phyloP scores from a whole-genome alignment of 139 green algal species.

The Chlorella sp. region DNA sequence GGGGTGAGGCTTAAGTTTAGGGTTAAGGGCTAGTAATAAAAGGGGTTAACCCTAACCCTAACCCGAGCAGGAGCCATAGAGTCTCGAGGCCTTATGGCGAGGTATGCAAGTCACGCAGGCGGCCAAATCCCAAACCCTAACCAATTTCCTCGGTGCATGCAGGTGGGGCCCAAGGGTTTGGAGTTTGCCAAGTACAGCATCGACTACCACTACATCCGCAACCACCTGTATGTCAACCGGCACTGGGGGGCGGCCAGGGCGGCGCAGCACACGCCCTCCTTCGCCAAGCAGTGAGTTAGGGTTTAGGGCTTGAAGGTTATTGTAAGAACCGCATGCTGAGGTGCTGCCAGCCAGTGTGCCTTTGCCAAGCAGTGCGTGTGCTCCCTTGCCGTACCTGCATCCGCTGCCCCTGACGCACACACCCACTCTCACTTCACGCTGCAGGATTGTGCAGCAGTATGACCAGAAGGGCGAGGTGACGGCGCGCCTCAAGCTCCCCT shows the following conservation, averaged over 20 bases:
- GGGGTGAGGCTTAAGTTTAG: background rate
- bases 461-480: conserved; percentile 10
- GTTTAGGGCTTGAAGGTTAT: background rate
- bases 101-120: background rate
- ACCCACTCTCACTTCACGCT: background rate
- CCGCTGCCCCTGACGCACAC: too few relatives aligned
- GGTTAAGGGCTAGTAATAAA: background rate
- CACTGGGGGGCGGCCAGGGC: conserved; percentile 22
- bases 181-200: conserved; percentile 96
- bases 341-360: background rate
- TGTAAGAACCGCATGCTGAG: background rate
- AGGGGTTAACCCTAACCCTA: background rate
- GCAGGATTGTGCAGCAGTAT: conserved; percentile 26
- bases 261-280: conserved; percentile 29
- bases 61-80: background rate
- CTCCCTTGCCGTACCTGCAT: too few relatives aligned
- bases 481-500: conserved; percentile 2
- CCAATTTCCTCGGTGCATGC: background rate
- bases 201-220: conserved; percentile 94
- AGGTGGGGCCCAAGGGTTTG: conserved; percentile 83
- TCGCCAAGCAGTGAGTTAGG: conserved; percentile 14
- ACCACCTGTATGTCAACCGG: conserved; percentile 36
- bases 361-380: too few relatives aligned
- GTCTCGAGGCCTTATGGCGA: background rate
- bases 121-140: background rate